A percentile compares a stretch with the other conserved stretches of the same genome.
Evolutionary conservation across 441 rosid genomes (phyloP).

Genomic region (Euphorbia celastroides): DNA sequence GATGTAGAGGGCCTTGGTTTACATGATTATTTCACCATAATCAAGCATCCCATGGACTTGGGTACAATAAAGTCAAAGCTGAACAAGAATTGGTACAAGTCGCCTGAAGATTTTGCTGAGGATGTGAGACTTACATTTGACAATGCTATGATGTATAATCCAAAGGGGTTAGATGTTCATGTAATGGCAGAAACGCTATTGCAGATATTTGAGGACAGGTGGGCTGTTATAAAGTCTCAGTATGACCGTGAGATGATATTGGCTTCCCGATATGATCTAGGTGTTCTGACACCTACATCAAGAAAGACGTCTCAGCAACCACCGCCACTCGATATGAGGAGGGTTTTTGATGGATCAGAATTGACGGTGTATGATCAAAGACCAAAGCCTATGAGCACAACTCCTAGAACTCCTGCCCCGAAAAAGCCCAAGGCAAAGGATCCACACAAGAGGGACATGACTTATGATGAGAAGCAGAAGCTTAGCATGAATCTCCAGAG

Average conservation of each 20-base stretch:
- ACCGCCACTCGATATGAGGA: slow-evolving; percentile 71
- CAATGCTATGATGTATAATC: slow-evolving; percentile 95
- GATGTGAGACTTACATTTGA: slow-evolving; percentile 95
- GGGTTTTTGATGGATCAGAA: slow-evolving; percentile 71
- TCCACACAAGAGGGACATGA: slow-evolving; percentile 96
- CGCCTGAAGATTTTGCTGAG: slow-evolving; percentile 91
- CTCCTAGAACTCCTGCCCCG: slow-evolving; percentile 88
- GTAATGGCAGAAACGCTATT: slow-evolving; percentile 71
- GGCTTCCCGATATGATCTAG: slow-evolving; percentile 45
- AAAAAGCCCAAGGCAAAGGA: slow-evolving; percentile 98
- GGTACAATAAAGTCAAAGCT: slow-evolving; percentile 74
- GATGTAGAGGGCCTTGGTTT: no score
- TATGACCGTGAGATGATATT: slow-evolving; percentile 65
- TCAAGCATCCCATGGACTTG: slow-evolving; percentile 94
- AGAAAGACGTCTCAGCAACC: no score
- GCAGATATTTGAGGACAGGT: slow-evolving; percentile 77
- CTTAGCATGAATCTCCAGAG: slow-evolving; percentile 86
- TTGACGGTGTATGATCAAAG: slow-evolving; percentile 43
- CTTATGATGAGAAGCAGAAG: slow-evolving; percentile 95
- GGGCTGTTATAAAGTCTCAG: slow-evolving; percentile 77
- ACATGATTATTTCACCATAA: slow-evolving; percentile 78
- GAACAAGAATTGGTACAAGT: slow-evolving; percentile 75
- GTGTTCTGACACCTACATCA: slow-evolving; percentile 54
- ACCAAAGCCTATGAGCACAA: slow-evolving; percentile 46
- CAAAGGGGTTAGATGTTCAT: slow-evolving; percentile 93